A percentile compares a stretch with the other conserved stretches of the same genome.
Conservation (phyloP, 768 basidiomycete species). For the Lentinula sp. region DNA sequence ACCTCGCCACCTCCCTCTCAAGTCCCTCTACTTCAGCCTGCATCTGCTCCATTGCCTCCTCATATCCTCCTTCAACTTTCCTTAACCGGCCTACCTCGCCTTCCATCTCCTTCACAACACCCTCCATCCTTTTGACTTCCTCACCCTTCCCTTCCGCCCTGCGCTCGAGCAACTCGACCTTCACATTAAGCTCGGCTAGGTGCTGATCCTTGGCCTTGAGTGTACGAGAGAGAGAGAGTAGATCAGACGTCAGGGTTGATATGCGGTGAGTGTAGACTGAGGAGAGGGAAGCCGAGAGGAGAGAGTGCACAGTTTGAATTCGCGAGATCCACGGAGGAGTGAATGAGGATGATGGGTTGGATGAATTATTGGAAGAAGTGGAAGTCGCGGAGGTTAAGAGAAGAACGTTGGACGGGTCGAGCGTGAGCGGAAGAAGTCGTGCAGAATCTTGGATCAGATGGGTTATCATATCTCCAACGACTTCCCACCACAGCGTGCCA, state of each 20-base stretch:
- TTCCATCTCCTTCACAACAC: constrained; percentile 78
- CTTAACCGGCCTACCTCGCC: constrained; percentile 69
- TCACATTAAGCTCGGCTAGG: constrained; percentile 84
- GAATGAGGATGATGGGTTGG: constrained; percentile 50
- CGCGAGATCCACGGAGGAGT: constrained; percentile 81
- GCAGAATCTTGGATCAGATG: constrained; percentile 68
- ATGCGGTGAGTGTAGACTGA: constrained; percentile 90
- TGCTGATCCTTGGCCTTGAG: constrained; percentile 86
- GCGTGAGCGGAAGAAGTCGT: constrained; percentile 60
- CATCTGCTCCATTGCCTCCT: constrained; percentile 90
- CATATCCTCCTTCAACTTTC: constrained; percentile 86
- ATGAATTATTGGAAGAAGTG: too few relatives aligned
- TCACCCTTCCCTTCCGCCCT: constrained; percentile 89
- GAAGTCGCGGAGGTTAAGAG: constrained; percentile 30
- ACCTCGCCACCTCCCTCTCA: constrained; percentile 82
- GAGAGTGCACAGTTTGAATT: constrained; percentile 77
- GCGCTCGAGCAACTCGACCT: constrained; percentile 93
- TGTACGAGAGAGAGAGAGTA: constrained; percentile 79
- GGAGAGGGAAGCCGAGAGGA: constrained; percentile 63
- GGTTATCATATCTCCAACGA: constrained; percentile 61
- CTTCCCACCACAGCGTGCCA: constrained; percentile 70
- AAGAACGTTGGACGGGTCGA: constrained; percentile 72
- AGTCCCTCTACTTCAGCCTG: constrained; percentile 82
- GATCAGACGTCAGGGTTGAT: constrained; percentile 79
- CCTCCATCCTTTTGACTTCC: constrained; percentile 84